phyloP scores from a whole-genome alignment of 331 rosid species.

The Rhamnella rubrinervis region DNA sequence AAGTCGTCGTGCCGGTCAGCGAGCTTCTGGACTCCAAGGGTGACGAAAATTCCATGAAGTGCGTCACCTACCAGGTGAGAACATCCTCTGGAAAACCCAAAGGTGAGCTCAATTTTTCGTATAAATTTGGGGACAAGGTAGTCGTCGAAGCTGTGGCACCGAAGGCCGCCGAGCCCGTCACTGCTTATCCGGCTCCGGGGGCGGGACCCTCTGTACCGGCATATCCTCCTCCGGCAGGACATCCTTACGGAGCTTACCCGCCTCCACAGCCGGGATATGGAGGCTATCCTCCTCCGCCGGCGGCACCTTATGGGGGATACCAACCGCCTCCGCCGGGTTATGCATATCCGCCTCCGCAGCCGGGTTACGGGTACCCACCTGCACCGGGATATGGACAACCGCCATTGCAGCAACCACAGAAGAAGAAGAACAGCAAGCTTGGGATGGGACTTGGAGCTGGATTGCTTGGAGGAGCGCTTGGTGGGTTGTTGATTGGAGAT shows the following conservation, averaged over 20 bases:
- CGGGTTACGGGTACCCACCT: conserved; percentile 14
- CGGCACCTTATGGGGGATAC: conserved; percentile 8
- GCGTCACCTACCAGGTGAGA: conserved; percentile 51
- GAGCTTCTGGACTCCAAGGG: conserved; percentile 50
- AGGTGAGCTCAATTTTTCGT: conserved; percentile 54
- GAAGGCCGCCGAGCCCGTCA: conserved; percentile 26
- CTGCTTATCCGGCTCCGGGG: conserved; percentile 19
- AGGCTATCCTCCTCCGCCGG: conserved; percentile 7
- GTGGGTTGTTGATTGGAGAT: conserved; percentile 78
- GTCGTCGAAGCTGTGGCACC: not conserved
- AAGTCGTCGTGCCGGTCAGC: conserved; percentile 47
- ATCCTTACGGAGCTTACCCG: conserved; percentile 30
- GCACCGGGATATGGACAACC: conserved; percentile 34
- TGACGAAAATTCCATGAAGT: conserved; percentile 26
- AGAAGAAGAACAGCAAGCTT: conserved; percentile 41
- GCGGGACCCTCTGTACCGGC: conserved; percentile 17
- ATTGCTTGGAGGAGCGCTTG: conserved; percentile 67
- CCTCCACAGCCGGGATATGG: conserved; percentile 1
- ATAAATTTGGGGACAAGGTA: conserved; percentile 29
- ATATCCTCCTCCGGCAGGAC: conserved; percentile 25
- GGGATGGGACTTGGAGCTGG: conserved; percentile 89
- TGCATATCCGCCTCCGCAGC: conserved; percentile 31
- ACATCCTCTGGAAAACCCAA: conserved; percentile 47
- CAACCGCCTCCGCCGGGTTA: conserved; percentile 25
- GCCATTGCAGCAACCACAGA: conserved; percentile 24